phyloP scores from a whole-genome alignment of 1,284 basidiomycete genomes.

The Heterobasidion annosum region DNA sequence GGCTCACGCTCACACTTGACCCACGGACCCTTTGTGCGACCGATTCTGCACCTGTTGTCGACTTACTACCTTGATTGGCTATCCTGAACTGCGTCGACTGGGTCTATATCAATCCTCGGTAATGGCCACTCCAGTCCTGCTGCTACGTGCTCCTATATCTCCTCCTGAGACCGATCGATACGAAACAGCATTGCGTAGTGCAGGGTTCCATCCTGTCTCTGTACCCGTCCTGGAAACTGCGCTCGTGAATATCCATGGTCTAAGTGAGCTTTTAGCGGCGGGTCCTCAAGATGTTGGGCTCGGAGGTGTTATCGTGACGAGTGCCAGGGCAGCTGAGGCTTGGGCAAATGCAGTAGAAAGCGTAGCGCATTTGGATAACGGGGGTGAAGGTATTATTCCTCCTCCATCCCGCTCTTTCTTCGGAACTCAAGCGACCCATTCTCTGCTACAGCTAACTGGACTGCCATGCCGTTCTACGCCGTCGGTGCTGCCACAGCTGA shows the following conservation, averaged over 20 bases:
- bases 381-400: not conserved
- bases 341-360: conserved; percentile 37
- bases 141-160: conserved; percentile 8
- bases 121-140: conserved; percentile 7
- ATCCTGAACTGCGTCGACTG: too few species aligned
- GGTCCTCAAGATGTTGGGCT: conserved; percentile 22
- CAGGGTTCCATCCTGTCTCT: conserved; percentile 42
- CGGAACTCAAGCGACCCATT: too few species aligned
- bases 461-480: conserved; percentile 57
- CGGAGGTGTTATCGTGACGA: conserved; percentile 63
- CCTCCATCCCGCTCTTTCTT: too few species aligned
- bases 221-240: conserved; percentile 61
- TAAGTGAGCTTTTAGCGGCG: conserved; percentile 31
- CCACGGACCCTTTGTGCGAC: too few species aligned
- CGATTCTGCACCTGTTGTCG: too few species aligned
- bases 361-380: conserved; percentile 8
- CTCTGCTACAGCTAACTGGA: conserved; percentile 31
- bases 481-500: conserved; percentile 59
- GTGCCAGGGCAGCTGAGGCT: conserved; percentile 61
- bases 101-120: too few species aligned
- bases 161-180: conserved; percentile 37
- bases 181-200: conserved; percentile 29
- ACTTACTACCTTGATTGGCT: too few species aligned
- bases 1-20: too few species aligned
- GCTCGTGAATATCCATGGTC: conserved; percentile 35